Percentiles rank a stretch among this genome's conserved stretches.
These are phyloP conservation scores for Plantago elongata DNA, from an alignment of 257 asterid genomes.

Conservation along the genomic window DNA sequence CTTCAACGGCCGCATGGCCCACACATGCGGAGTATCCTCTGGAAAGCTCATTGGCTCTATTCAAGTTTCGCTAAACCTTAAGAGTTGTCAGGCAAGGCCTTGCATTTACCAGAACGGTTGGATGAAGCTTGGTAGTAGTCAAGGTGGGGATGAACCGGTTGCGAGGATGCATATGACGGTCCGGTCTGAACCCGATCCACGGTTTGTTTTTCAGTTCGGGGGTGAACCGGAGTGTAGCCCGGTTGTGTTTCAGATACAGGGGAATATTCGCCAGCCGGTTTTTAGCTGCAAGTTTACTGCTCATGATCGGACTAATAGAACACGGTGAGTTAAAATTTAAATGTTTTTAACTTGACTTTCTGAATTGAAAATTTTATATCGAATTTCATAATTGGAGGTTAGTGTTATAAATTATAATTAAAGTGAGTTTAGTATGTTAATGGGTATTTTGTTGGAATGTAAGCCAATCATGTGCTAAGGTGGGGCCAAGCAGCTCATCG, in stretches of 20 bases:
- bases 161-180: slow-evolving; percentile 54
- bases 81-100: slow-evolving; percentile 38
- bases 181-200: slow-evolving; percentile 82
- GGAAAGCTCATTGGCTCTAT: slow-evolving; percentile 61
- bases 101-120: slow-evolving; percentile 61
- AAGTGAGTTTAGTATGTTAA: no score
- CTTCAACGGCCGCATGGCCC: slow-evolving; percentile 67
- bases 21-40: slow-evolving; percentile 55
- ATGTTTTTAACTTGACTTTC: no score
- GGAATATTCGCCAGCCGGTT: slow-evolving; percentile 80
- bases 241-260: slow-evolving; percentile 80
- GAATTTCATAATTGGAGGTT: no score
- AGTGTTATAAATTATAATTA: no score
- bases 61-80: slow-evolving; percentile 30
- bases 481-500: slow-evolving; percentile 5
- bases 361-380: no score
- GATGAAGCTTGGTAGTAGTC: slow-evolving; percentile 52
- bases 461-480: slow-evolving; percentile 23
- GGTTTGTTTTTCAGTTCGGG: slow-evolving; percentile 84
- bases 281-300: slow-evolving; percentile 89
- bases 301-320: slow-evolving; percentile 54
- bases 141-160: slow-evolving; percentile 26
- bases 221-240: slow-evolving; percentile 96
- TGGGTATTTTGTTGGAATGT: slow-evolving; percentile 18
- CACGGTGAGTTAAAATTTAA: slow-evolving; percentile 61